These are phyloP conservation scores for Lodderomyces beijingensis DNA, from an alignment of 1,139 yeast species.

Conservation along the genomic window DNA sequence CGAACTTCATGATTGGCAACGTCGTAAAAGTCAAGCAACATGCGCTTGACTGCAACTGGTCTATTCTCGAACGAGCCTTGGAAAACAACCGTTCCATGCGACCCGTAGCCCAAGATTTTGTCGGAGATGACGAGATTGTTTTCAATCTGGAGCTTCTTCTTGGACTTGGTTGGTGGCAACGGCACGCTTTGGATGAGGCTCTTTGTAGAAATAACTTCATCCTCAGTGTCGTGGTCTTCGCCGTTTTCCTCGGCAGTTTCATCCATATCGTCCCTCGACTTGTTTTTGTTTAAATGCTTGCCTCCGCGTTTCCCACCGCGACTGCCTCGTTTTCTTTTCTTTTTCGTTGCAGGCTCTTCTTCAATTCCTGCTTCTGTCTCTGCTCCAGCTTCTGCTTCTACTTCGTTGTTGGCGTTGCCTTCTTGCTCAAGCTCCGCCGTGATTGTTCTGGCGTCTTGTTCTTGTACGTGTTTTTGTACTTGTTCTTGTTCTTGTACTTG, in stretches of 20 bases:
- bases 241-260: conserved; percentile 11
- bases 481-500: too few relatives aligned
- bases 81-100: conserved; percentile 94
- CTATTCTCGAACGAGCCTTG: conserved; percentile 87
- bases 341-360: conserved; percentile 18
- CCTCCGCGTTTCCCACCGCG: conserved; percentile 69
- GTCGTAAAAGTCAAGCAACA: conserved; percentile 90
- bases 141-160: conserved; percentile 38
- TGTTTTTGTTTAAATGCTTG: conserved; percentile 45
- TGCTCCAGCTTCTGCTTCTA: too few relatives aligned
- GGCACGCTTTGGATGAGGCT: conserved; percentile 25
- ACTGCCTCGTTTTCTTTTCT: conserved; percentile 75
- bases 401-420: conserved; percentile 2
- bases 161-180: conserved; percentile 15
- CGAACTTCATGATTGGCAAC: conserved; percentile 94
- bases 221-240: conserved; percentile 12
- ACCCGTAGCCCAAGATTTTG: conserved; percentile 84
- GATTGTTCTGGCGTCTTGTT: not conserved
- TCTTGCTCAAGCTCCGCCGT: conserved; percentile 1
- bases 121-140: conserved; percentile 65
- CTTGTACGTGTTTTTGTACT: conserved; percentile 4
- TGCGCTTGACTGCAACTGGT: conserved; percentile 93
- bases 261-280: conserved; percentile 11
- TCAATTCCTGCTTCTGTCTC: conserved; percentile 6
- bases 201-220: conserved; percentile 21